Evolutionary conservation across 805 yeast genomes (phyloP).

Genomic region (Maudiozyma serrabonitensis): DNA sequence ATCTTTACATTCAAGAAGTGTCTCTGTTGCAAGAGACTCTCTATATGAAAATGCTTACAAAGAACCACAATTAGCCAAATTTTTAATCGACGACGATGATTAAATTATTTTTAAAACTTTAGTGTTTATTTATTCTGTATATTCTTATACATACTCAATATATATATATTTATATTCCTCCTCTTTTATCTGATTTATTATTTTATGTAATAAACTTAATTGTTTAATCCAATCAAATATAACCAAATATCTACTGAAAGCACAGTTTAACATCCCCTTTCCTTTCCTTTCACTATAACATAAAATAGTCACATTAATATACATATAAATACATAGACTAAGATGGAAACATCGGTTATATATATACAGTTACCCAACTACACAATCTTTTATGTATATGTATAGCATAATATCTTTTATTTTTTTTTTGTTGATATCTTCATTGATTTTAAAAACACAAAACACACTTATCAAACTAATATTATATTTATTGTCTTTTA

Average conservation of each 20-base stretch:
- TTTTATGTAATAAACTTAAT: too few relatives aligned
- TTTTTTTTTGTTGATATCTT: too few relatives aligned
- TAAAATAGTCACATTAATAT: neutral
- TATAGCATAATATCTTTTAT: too few relatives aligned
- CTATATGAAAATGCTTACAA: slow-evolving; percentile 48
- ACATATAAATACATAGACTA: slow-evolving; percentile 7
- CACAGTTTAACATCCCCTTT: too few relatives aligned
- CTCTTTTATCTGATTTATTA: too few relatives aligned
- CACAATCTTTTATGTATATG: too few relatives aligned
- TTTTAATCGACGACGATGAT: slow-evolving; percentile 24
- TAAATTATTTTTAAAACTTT: neutral
- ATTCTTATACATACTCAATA: neutral
- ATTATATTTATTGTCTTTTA: neutral
- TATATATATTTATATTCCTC: neutral
- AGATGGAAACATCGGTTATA: too few relatives aligned
- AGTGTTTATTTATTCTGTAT: neutral
- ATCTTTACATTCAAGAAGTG: slow-evolving; percentile 34
- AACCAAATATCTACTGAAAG: too few relatives aligned
- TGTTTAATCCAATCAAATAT: neutral
- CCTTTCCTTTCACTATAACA: neutral
- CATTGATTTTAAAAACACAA: too few relatives aligned
- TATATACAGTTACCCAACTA: too few relatives aligned
- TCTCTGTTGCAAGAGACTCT: slow-evolving; percentile 43
- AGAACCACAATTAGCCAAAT: slow-evolving; percentile 43
- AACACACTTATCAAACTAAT: too few relatives aligned